Percentiles rank a stretch among this genome's conserved stretches.
These are phyloP conservation scores for Colletotrichum lini DNA, from an alignment of 2,329 filamentous ascomycete genomes.

Conservation along the genomic window DNA sequence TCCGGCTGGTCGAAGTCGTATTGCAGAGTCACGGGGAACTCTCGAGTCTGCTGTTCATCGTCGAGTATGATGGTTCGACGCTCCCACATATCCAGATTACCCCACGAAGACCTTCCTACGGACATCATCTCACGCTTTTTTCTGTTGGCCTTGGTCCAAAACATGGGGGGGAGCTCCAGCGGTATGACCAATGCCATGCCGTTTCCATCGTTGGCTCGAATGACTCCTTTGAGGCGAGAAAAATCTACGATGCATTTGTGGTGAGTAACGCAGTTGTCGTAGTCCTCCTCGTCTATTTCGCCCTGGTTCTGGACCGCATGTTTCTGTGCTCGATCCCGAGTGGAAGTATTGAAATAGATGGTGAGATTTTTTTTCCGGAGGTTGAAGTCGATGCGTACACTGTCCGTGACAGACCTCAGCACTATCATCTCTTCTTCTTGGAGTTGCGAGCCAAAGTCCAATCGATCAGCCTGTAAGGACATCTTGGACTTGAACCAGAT, in stretches of 20 bases:
- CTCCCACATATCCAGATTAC: slow-evolving; percentile 61
- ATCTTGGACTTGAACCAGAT: slow-evolving; percentile 53
- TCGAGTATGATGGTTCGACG: slow-evolving; percentile 63
- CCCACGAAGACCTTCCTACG: slow-evolving; percentile 52
- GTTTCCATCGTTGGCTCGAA: slow-evolving; percentile 50
- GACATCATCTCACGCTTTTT: slow-evolving; percentile 44
- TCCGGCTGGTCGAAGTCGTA: slow-evolving; percentile 51
- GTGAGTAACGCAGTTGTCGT: slow-evolving; percentile 39
- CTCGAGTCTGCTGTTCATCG: slow-evolving; percentile 49
- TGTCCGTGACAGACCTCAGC: slow-evolving; percentile 61
- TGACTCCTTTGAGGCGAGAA: slow-evolving; percentile 60
- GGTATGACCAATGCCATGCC: slow-evolving; percentile 18
- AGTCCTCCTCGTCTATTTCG: slow-evolving; percentile 40
- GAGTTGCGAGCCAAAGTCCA: slow-evolving; percentile 76
- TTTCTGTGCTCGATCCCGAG: background rate
- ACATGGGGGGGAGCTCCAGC: slow-evolving; percentile 29
- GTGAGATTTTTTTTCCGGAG: slow-evolving; percentile 56
- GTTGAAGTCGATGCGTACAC: slow-evolving; percentile 56
- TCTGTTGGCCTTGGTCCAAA: slow-evolving; percentile 36
- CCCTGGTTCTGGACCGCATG: background rate
- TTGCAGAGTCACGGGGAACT: slow-evolving; percentile 57
- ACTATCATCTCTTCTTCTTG: slow-evolving; percentile 69
- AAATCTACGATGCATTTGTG: slow-evolving; percentile 64
- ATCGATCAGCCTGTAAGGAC: slow-evolving; percentile 57
- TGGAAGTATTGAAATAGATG: slow-evolving; percentile 53